These are phyloP conservation scores for Rhodamnia rubescens DNA, from an alignment of 345 rosid genomes.

Conservation along the genomic window DNA sequence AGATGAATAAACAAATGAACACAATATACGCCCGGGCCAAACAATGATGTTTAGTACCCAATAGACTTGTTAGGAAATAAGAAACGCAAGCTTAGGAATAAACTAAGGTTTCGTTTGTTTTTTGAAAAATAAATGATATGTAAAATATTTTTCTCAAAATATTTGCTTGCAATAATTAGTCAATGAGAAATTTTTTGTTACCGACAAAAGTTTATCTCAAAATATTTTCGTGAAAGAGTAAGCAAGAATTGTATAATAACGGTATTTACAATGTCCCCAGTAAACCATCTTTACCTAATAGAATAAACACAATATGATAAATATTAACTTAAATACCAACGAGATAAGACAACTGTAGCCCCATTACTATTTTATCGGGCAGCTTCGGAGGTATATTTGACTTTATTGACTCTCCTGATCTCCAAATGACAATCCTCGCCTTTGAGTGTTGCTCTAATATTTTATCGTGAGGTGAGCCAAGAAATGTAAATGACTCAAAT, in stretches of 20 bases:
- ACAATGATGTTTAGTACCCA: no score
- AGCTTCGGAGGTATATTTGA: neutral
- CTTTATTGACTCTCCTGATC: neutral
- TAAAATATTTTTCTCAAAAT: no score
- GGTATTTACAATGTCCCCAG: neutral
- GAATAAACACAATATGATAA: neutral
- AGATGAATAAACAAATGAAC: no score
- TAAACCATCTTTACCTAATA: neutral
- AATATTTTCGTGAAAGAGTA: neutral
- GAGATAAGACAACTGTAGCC: neutral
- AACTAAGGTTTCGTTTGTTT: no score
- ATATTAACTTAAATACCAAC: neutral
- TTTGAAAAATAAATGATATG: no score
- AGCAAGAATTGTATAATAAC: neutral
- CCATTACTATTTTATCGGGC: no score
- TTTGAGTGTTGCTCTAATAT: neutral
- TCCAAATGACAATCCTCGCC: neutral
- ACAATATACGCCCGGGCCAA: neutral
- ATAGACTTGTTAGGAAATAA: no score
- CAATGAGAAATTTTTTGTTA: no score
- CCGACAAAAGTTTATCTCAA: no score
- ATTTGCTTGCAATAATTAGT: no score
- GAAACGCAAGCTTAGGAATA: neutral
- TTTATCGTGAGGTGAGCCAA: neutral
- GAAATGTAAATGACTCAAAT: neutral